phyloP scores from a whole-genome alignment of 139 green algal genomes.

The Chlorella sp. region DNA sequence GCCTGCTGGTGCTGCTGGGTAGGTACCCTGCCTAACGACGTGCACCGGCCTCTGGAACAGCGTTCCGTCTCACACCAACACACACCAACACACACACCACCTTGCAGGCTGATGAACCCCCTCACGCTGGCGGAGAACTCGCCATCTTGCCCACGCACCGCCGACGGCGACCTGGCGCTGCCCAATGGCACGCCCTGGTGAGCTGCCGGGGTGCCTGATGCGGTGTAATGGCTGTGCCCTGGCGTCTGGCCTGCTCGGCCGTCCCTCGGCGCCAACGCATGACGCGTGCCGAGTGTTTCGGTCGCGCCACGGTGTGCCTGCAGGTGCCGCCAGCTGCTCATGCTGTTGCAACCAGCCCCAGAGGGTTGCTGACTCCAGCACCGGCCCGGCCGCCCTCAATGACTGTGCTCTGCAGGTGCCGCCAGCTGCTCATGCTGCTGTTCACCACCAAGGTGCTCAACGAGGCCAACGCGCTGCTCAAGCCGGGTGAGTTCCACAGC shows the following conservation, averaged over 20 bases:
- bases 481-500: constrained; percentile 39
- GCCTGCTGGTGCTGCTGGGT: background rate
- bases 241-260: too few relatives aligned
- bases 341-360: too few relatives aligned
- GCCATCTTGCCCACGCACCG: constrained; percentile 64
- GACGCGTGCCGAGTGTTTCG: too few relatives aligned
- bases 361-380: too few relatives aligned
- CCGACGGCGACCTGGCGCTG: constrained; percentile 69
- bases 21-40: too few relatives aligned
- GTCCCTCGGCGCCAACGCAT: too few relatives aligned
- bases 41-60: background rate
- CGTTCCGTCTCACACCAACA: background rate
- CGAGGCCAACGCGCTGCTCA: constrained; percentile 70
- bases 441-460: constrained; percentile 80
- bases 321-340: too few relatives aligned
- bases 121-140: constrained; percentile 77
- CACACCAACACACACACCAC: background rate
- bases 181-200: constrained; percentile 77
- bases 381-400: too few relatives aligned
- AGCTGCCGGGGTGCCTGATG: too few relatives aligned
- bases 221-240: too few relatives aligned
- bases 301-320: too few relatives aligned
- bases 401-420: constrained; percentile 17
- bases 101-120: constrained; percentile 75
- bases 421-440: constrained; percentile 76